Evolutionary conservation across 306 rosid species (phyloP), one percentile per base, ranked within the genome.

Genomic region (Cyclanthera cordifolia): DNA sequence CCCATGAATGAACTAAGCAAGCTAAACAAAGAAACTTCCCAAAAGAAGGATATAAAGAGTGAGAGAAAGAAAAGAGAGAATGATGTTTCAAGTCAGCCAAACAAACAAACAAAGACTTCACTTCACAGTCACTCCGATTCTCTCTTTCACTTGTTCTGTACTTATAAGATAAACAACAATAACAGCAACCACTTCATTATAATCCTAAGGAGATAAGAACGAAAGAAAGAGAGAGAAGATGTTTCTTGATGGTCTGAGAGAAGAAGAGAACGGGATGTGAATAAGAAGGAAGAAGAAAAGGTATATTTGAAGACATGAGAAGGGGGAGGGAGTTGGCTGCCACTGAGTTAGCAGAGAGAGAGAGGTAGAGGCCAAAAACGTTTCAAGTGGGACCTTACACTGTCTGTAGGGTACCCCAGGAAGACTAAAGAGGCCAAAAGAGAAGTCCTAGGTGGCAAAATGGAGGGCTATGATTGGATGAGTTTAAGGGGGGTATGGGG

Each of bases 251-350:
- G 74, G 48, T 74, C 55, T 48, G 50, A 73, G 77, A 75, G 68
- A 43, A 41, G 51, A 47, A 47, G 51, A 47, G 50, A 72, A 81
- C 48, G 72, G 83, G 85, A 81, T 71, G 84, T 79, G 84, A 85
- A 84, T 78, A 86, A 82, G 87, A 78, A 86, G 85, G 84, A 75
- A 79, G 85, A 72, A 73, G 74, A 79, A 81, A 79, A 55, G 69
- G n/a, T 32, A 32, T 61, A 61, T 61, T 37, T 14, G 60, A 64
- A 75, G 39, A 68, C 30, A 56, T 25, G 61, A n/a, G 59, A 24
- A 53, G 32, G 12, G n/a, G 56, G 54, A 21, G 12, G 27, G 41
- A 37, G 61, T 11, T 53, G 37, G 51, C 51, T 14, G 51, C 51
- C 51, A 47, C 51, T 47, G 51, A 14, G 17, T 47, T 4, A 46